Conservation (phyloP, 768 basidiomycete species). For the Crucibulum laeve region DNA sequence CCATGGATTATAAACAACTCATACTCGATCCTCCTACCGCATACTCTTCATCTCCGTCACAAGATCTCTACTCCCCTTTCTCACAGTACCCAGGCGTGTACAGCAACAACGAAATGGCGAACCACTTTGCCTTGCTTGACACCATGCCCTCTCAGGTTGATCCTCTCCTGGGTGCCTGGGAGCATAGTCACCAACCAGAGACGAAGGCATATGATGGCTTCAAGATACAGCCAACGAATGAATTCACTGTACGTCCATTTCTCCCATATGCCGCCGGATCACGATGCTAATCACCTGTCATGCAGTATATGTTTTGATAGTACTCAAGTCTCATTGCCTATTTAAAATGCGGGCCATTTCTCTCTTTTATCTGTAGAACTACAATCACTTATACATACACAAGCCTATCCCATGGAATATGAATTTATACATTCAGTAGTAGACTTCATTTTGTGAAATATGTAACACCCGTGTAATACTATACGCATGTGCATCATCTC, state of each 20-base stretch:
- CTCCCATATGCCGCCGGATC: neutral
- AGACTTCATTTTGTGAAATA: no score
- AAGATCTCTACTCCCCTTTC: conserved; percentile 19
- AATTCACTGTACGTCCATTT: conserved; percentile 21
- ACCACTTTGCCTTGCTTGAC: conserved; percentile 29
- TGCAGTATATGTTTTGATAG: conserved; percentile 2
- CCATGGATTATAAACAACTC: conserved; percentile 7
- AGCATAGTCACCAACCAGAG: conserved; percentile 14
- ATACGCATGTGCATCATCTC: no score
- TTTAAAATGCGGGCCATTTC: conserved; percentile 5
- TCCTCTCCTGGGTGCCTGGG: conserved; percentile 26
- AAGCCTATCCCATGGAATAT: no score
- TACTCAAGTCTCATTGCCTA: no score
- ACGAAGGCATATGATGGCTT: conserved; percentile 23
- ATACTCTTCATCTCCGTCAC: conserved; percentile 10
- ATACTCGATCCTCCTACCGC: conserved; percentile 8
- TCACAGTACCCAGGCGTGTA: conserved; percentile 24
- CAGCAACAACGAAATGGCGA: conserved; percentile 20
- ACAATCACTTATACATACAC: no score
- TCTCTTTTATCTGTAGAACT: neutral
- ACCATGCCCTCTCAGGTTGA: conserved; percentile 19
- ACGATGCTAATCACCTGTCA: neutral
- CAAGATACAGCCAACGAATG: conserved; percentile 23
- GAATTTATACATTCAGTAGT: no score
- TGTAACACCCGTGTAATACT: no score